These are phyloP conservation scores for Vitellaria paradoxa DNA, from an alignment of 179 eudicot genomes.

Conservation along the genomic window DNA sequence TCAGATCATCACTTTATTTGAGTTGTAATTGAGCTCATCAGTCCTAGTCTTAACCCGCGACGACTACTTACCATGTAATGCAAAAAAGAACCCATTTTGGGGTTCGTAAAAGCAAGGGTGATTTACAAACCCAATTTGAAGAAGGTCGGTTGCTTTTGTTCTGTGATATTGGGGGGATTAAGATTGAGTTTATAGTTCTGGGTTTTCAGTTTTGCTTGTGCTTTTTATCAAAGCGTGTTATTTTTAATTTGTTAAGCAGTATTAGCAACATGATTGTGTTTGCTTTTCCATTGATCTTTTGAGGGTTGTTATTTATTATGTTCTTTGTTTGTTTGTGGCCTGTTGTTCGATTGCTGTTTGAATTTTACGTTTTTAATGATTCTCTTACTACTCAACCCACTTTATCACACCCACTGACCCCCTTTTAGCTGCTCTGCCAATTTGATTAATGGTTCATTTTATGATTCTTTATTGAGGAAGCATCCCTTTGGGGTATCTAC, in stretches of 20 bases:
- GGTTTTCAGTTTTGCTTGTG: conserved; percentile 6
- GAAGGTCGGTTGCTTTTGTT: conserved; percentile 2
- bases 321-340: background rate
- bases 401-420: background rate
- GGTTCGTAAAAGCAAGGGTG: background rate
- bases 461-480: background rate
- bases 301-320: background rate
- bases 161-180: background rate
- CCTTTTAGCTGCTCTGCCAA: background rate
- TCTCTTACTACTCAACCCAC: background rate
- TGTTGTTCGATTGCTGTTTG: conserved; percentile 6
- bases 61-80: background rate
- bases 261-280: conserved; percentile 14
- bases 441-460: background rate
- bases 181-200: background rate
- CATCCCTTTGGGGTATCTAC: background rate
- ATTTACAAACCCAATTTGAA: conserved; percentile 2
- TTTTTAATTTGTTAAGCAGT: background rate
- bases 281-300: conserved; percentile 7
- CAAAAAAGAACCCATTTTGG: background rate
- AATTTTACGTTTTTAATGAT: background rate
- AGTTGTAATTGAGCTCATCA: background rate
- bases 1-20: background rate
- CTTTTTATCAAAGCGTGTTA: conserved; percentile 1
- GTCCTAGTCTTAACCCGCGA: background rate